Percentiles rank a stretch among this genome's conserved stretches.
Conservation (phyloP, 2,329 filamentous ascomycete species). For the Sphaerulina vaccinii region DNA sequence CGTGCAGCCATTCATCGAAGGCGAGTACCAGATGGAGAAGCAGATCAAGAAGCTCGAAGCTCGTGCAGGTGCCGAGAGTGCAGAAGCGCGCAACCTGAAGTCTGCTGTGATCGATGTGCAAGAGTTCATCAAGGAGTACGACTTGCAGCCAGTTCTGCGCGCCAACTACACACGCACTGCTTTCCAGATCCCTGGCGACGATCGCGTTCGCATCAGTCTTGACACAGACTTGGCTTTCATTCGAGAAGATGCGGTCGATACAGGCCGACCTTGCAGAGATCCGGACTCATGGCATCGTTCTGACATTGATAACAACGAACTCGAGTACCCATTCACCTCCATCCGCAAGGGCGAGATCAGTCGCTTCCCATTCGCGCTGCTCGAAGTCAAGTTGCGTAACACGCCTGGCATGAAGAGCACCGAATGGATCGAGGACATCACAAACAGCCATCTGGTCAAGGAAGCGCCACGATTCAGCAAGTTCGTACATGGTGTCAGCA, state of each 20-base stretch:
- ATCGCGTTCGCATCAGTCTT: conserved; percentile 85
- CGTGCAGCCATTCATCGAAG: conserved; percentile 79
- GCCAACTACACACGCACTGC: conserved; percentile 93
- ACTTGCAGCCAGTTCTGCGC: conserved; percentile 78
- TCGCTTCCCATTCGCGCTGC: conserved; percentile 82
- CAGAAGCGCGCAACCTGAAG: conserved; percentile 68
- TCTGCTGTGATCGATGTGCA: conserved; percentile 74
- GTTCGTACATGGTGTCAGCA: conserved; percentile 89
- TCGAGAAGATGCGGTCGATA: conserved; percentile 70
- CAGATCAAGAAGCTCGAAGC: conserved; percentile 78
- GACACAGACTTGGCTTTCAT: conserved; percentile 92
- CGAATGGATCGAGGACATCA: conserved; percentile 87
- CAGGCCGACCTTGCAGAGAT: conserved; percentile 81
- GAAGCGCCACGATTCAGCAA: conserved; percentile 90
- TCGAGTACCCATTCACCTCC: conserved; percentile 82
- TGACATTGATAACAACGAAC: conserved; percentile 79
- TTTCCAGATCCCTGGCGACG: conserved; percentile 92
- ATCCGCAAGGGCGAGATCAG: conserved; percentile 90
- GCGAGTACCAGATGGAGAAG: conserved; percentile 90
- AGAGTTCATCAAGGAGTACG: conserved; percentile 71
- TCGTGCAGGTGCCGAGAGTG: conserved; percentile 65
- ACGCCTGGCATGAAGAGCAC: conserved; percentile 62
- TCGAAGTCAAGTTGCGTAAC: conserved; percentile 81
- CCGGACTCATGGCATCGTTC: conserved; percentile 85
- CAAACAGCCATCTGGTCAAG: conserved; percentile 88